Percentiles rank a stretch among this genome's conserved stretches.
Conservation (phyloP, 768 basidiomycete species). For the Rhizopogon vulgaris region DNA sequence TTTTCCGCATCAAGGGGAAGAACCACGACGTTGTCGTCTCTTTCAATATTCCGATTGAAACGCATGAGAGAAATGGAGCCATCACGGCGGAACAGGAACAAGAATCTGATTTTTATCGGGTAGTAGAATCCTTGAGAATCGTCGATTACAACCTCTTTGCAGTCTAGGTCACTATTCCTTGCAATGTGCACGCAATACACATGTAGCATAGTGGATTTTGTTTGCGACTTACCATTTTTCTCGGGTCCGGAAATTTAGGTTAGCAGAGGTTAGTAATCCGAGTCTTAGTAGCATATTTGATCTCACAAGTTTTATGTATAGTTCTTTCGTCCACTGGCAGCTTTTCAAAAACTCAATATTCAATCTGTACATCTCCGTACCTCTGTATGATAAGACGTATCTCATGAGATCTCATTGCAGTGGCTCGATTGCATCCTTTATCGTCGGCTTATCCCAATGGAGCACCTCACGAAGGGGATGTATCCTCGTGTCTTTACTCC, state of each 20-base stretch:
- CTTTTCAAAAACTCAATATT: background rate
- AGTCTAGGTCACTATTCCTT: background rate
- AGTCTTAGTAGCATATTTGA: background rate
- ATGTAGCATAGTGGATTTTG: too few relatives aligned
- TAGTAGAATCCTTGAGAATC: conserved; percentile 58
- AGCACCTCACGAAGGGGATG: background rate
- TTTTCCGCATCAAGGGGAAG: conserved; percentile 72
- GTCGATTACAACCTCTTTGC: conserved; percentile 67
- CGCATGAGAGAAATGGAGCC: conserved; percentile 25
- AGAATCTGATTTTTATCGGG: conserved; percentile 43
- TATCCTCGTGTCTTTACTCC: background rate
- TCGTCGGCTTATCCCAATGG: background rate
- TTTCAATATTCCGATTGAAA: conserved; percentile 66
- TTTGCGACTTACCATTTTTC: background rate
- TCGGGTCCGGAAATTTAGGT: background rate
- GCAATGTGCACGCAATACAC: too few relatives aligned
- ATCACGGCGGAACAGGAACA: conserved; percentile 29
- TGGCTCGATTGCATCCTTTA: background rate
- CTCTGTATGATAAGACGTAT: too few relatives aligned
- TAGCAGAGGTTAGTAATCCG: too few relatives aligned
- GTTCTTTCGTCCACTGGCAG: background rate
- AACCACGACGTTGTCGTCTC: conserved; percentile 78
- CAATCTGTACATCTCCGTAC: background rate
- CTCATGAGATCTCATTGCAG: background rate
- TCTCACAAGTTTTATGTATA: background rate